phyloP scores from a whole-genome alignment of 2,329 filamentous ascomycete genomes.

The Harringtonia lauricola region DNA sequence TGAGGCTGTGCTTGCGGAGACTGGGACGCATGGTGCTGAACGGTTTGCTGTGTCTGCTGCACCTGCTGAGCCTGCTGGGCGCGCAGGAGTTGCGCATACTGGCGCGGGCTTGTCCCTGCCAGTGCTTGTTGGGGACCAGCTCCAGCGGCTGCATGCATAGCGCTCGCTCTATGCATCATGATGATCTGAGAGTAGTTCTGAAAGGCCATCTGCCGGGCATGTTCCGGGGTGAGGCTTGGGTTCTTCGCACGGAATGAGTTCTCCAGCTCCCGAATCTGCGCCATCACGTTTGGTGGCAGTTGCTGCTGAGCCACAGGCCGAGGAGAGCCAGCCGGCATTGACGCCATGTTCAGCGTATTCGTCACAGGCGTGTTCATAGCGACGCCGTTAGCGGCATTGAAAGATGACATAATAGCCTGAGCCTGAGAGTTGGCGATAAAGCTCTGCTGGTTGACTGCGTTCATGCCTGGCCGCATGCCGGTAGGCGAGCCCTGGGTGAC shows the following conservation, averaged over 20 bases:
- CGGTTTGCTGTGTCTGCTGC: conserved; percentile 34
- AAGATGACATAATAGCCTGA: conserved; percentile 41
- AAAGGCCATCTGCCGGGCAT: conserved; percentile 38
- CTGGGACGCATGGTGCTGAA: conserved; percentile 20
- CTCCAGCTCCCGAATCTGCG: conserved; percentile 41
- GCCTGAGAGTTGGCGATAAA: conserved; percentile 42
- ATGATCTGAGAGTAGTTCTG: conserved; percentile 37
- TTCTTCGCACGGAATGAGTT: conserved; percentile 39
- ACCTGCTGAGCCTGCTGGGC: conserved; percentile 33
- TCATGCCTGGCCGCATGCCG: conserved; percentile 25
- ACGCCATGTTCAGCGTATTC: conserved; percentile 30
- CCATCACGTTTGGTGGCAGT: conserved; percentile 33
- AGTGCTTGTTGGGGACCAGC: conserved; percentile 34
- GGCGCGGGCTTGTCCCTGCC: conserved; percentile 40
- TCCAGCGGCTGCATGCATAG: conserved; percentile 45
- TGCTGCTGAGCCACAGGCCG: conserved; percentile 27
- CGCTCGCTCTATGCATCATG: conserved; percentile 34
- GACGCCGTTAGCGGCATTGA: conserved; percentile 30
- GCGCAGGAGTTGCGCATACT: conserved; percentile 47
- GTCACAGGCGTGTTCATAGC: conserved; percentile 20
- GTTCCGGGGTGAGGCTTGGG: conserved; percentile 37
- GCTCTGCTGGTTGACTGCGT: conserved; percentile 37
- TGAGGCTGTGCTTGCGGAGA: conserved; percentile 3
- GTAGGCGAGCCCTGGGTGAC: conserved; percentile 21
- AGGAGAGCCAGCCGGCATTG: conserved; percentile 31